phyloP scores from a whole-genome alignment of 1,284 basidiomycete genomes.

The Marasmius fiardii region DNA sequence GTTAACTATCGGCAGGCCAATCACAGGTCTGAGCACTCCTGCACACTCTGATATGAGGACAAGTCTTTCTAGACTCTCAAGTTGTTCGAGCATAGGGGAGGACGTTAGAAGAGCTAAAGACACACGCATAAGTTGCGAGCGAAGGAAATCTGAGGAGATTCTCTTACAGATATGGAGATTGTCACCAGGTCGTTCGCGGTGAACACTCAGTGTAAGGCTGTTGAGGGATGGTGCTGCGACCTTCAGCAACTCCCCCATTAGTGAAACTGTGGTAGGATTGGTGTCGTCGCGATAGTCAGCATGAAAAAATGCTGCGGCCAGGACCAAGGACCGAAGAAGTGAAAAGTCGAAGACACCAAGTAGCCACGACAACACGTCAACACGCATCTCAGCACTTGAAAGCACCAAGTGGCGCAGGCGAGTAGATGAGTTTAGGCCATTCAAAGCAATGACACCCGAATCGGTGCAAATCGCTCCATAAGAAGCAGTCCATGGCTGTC shows the following conservation, averaged over 20 bases:
- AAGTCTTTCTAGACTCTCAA: background rate
- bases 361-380: background rate
- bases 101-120: background rate
- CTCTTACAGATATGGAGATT: background rate
- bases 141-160: background rate
- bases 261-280: background rate
- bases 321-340: background rate
- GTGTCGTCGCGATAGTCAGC: background rate
- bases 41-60: background rate
- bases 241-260: background rate
- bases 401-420: background rate
- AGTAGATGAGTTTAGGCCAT: background rate
- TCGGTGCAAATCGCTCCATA: background rate
- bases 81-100: background rate
- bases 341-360: background rate
- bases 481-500: background rate
- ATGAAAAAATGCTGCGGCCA: background rate
- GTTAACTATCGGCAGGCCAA: background rate
- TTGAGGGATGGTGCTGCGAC: background rate
- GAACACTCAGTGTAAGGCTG: background rate
- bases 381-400: background rate
- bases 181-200: background rate
- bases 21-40: background rate
- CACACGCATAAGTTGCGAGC: background rate
- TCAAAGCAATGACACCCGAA: background rate